Conservation (phyloP, 2,329 filamentous ascomycete genomes). For the Colletotrichum sp. region DNA sequence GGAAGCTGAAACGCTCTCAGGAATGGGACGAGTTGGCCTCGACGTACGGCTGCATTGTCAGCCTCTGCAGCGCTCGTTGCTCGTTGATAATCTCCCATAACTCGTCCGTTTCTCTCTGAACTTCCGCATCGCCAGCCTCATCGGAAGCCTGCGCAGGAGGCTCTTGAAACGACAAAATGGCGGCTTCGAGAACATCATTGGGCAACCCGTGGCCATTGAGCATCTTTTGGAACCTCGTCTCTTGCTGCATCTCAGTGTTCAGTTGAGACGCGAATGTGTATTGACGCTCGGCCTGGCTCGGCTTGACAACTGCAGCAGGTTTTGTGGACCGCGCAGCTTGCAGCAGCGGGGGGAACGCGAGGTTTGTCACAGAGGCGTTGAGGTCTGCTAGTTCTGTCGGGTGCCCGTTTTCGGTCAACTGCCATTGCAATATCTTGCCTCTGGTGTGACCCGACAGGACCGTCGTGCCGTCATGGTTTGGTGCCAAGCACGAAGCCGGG, state of each 20-base stretch:
- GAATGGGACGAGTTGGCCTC: slow-evolving; percentile 27
- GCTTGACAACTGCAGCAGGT: slow-evolving; percentile 75
- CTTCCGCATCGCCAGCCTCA: slow-evolving; percentile 21
- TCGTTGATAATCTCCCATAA: slow-evolving; percentile 44
- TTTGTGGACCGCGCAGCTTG: slow-evolving; percentile 53
- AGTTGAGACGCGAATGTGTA: slow-evolving; percentile 73
- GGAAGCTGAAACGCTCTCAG: slow-evolving; percentile 13
- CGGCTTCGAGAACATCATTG: slow-evolving; percentile 50
- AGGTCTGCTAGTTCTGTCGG: slow-evolving; percentile 72
- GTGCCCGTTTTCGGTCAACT: slow-evolving; percentile 73
- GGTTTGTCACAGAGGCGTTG: slow-evolving; percentile 82
- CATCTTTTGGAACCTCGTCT: slow-evolving; percentile 51
- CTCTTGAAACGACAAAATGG: slow-evolving; percentile 48
- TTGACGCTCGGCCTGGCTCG: slow-evolving; percentile 69
- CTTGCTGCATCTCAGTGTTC: slow-evolving; percentile 41
- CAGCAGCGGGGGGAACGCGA: slow-evolving; percentile 73
- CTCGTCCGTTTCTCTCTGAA: slow-evolving; percentile 38
- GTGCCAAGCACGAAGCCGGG: slow-evolving; percentile 68
- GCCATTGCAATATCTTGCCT: slow-evolving; percentile 83
- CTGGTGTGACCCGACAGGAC: slow-evolving; percentile 82
- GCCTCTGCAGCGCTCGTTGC: slow-evolving; percentile 38
- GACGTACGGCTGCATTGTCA: slow-evolving; percentile 30
- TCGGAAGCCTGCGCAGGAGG: slow-evolving; percentile 34
- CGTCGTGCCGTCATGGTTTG: slow-evolving; percentile 83
- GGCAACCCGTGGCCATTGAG: slow-evolving; percentile 53